These are phyloP conservation scores for Ichthyophthirius multifiliis DNA, from an alignment of 169 alveolate genomes.

Conservation along the genomic window DNA sequence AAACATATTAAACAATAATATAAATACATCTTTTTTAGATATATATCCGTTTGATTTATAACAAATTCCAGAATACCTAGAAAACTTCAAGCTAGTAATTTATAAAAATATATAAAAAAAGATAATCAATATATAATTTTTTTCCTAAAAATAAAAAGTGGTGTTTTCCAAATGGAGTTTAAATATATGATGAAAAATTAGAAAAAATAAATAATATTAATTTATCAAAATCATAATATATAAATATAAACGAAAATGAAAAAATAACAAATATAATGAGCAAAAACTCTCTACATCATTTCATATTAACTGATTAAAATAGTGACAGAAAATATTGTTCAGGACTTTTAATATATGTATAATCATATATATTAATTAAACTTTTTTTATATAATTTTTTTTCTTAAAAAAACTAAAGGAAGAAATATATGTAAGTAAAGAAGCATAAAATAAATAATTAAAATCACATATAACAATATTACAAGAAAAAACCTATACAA, in stretches of 20 bases:
- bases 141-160: not conserved
- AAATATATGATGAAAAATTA: not conserved
- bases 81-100: not conserved
- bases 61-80: not conserved
- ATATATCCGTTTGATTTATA: not conserved
- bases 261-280: not conserved
- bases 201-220: not conserved
- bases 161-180: slow-evolving; percentile 14
- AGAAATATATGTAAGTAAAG: not conserved
- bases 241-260: not conserved
- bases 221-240: not conserved
- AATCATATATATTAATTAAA: not conserved
- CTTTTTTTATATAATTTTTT: not conserved
- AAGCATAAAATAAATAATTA: not conserved
- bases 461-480: not conserved
- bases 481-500: not conserved
- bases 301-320: not conserved
- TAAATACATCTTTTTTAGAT: not conserved
- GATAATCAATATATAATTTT: not conserved
- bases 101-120: not conserved
- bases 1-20: not conserved
- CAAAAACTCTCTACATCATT: not conserved
- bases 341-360: not conserved
- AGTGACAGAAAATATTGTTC: slow-evolving; percentile 4
- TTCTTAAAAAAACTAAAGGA: not conserved